Conservation (phyloP, 768 basidiomycete species). For the Termitomyces sp. region DNA sequence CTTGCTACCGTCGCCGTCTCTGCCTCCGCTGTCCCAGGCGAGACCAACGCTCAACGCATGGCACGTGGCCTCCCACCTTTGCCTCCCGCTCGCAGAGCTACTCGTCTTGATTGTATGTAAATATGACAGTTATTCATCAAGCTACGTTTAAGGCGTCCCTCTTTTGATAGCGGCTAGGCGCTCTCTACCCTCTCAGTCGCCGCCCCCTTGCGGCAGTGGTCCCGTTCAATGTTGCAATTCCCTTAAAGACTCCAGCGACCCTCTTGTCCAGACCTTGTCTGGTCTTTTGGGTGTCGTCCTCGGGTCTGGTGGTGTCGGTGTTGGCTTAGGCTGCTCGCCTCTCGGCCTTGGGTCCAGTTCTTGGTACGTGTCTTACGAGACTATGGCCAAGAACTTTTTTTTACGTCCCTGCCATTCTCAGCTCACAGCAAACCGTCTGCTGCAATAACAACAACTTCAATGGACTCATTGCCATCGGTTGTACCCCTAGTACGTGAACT, state of each 20-base stretch:
- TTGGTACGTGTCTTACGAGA: constrained; percentile 21
- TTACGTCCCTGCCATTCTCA: constrained; percentile 10
- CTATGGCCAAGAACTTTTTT: neutral
- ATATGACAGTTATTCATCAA: no score
- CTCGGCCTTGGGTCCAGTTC: constrained; percentile 19
- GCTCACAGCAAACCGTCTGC: constrained; percentile 38
- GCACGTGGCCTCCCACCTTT: constrained; percentile 47
- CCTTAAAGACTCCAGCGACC: constrained; percentile 15
- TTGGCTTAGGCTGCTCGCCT: constrained; percentile 35
- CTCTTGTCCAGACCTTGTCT: constrained; percentile 14
- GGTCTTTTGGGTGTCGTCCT: constrained; percentile 29
- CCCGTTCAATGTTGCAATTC: constrained; percentile 39
- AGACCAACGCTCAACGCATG: constrained; percentile 49
- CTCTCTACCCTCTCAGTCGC: constrained; percentile 27
- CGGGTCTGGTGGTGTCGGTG: constrained; percentile 8
- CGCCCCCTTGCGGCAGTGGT: constrained; percentile 36
- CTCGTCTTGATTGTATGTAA: constrained; percentile 27
- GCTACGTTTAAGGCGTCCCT: neutral
- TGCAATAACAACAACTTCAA: constrained; percentile 40
- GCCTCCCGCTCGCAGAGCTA: constrained; percentile 36
- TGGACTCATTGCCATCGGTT: constrained; percentile 38
- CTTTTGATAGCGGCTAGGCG: constrained; percentile 29
- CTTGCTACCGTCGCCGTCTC: constrained; percentile 31
- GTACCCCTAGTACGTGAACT: constrained; percentile 33
- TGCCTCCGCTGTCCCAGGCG: constrained; percentile 29